Conservation (phyloP, 176 grass and related monocot species). For the Carex parvula region DNA sequence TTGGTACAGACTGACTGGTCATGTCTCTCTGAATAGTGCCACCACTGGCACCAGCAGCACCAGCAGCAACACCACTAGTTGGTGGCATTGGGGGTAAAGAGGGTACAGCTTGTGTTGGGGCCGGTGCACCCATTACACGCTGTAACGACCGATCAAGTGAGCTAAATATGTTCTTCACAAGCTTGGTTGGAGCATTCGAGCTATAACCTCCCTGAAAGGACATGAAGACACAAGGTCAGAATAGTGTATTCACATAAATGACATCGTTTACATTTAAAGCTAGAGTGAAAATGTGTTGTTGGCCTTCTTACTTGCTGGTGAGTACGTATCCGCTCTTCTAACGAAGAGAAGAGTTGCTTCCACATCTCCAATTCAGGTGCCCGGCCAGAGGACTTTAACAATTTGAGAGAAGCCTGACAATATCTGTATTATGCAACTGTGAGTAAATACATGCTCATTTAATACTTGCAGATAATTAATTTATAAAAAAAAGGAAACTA, state of each 20-base stretch:
- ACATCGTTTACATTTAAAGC: conserved; percentile 6
- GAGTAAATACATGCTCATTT: conserved; percentile 14
- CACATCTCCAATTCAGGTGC: conserved; percentile 85
- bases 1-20: conserved; percentile 32
- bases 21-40: conserved; percentile 52
- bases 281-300: not conserved
- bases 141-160: conserved; percentile 81
- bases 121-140: conserved; percentile 85
- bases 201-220: conserved; percentile 74
- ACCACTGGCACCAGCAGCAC: conserved; percentile 5
- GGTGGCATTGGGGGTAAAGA: conserved; percentile 67
- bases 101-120: conserved; percentile 52
- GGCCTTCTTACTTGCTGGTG: conserved; percentile 76
- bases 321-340: conserved; percentile 86
- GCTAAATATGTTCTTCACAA: conserved; percentile 87
- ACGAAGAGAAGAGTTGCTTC: conserved; percentile 72
- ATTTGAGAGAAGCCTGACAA: conserved; percentile 88
- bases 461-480: not conserved
- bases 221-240: conserved; percentile 7
- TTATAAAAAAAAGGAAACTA: conserved; percentile 13
- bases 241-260: conserved; percentile 1
- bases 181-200: conserved; percentile 73
- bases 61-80: not conserved
- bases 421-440: conserved; percentile 49
- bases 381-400: conserved; percentile 73